Evolutionary conservation across 192 early-diverging fungal species (phyloP), one percentile per base, ranked within the genome.

Genomic region (Coemansia sp.): DNA sequence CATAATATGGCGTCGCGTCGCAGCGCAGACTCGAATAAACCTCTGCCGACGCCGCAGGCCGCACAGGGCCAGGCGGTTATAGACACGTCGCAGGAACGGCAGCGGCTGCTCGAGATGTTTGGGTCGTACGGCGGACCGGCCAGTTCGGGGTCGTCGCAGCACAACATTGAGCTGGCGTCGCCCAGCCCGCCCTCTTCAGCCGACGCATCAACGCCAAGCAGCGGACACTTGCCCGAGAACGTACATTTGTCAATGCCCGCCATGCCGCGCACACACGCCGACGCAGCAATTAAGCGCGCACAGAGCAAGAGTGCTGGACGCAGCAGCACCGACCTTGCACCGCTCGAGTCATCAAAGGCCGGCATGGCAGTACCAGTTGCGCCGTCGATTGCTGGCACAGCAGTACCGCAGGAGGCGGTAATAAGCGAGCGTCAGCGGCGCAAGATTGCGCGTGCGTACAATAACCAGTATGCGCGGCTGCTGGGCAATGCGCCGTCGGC

Each of bases 121-220:
- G 73, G 73, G 22, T 45, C 45, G 2, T 75, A 69, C 24, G 60
- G 60, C 22, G 50, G 57, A 10, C 58, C 39, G 14, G 69, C 64
- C 49, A 79, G 76, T 53, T 73, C 76, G 1, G 67, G 76, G 17
- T 79, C 76, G 14, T 80, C 72, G 25, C 65, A 68, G 57, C 70
- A 63, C 48, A 67, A 63, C 39, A 52, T 66, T 14, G 72, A 75
- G 38, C 70, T 80, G 35, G 50, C 65, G 8, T 75, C 77, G 54
- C 77, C 77, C 55, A 80, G 71, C 32, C 77, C 77, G 45, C 77
- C 77, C 11, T 64, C 77, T 1, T 80, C 77, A 8, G 77, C 72
- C 17, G 61, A 75, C 54, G 52, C 57, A 19, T 79, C 77, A 14
- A 54, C 72, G 11, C 48, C 62, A 8, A 80, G 77, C 54, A 73